A percentile compares a stretch with the other conserved stretches of the same genome.
Evolutionary conservation across 345 rosid genomes (phyloP).

Genomic region (Camelina sativa): DNA sequence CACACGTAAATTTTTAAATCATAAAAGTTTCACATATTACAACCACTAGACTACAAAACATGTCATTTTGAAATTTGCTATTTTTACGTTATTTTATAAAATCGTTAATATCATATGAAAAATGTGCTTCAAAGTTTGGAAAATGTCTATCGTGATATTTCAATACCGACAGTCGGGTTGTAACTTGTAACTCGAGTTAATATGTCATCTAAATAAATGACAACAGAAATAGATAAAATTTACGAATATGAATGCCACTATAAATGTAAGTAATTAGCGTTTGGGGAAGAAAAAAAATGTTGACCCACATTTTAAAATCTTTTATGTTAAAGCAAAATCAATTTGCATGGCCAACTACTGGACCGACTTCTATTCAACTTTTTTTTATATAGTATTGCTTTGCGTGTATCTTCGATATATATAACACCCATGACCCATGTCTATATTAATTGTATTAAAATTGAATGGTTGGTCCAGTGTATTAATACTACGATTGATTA

Average conservation of each 20-base stretch:
- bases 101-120: neutral
- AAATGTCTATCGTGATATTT: neutral
- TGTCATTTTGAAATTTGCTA: too few species aligned
- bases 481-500: conserved; percentile 37
- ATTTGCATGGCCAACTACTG: conserved; percentile 42
- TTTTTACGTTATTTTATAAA: neutral
- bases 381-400: conserved; percentile 14
- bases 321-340: conserved; percentile 35
- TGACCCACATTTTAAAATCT: conserved; percentile 28
- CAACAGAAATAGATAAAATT: neutral
- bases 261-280: neutral
- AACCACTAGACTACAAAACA: too few species aligned
- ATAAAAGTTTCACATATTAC: too few species aligned
- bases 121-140: neutral
- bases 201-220: conserved; percentile 13
- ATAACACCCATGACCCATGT: conserved; percentile 37
- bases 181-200: neutral
- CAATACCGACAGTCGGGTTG: neutral
- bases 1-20: too few species aligned
- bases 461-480: conserved; percentile 45
- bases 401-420: conserved; percentile 22
- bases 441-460: conserved; percentile 32
- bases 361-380: conserved; percentile 37
- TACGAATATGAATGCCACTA: neutral
- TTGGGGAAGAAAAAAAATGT: neutral